Conservation (phyloP, 2,329 filamentous ascomycete species). For the Calonectria pseudoreteaudii region DNA sequence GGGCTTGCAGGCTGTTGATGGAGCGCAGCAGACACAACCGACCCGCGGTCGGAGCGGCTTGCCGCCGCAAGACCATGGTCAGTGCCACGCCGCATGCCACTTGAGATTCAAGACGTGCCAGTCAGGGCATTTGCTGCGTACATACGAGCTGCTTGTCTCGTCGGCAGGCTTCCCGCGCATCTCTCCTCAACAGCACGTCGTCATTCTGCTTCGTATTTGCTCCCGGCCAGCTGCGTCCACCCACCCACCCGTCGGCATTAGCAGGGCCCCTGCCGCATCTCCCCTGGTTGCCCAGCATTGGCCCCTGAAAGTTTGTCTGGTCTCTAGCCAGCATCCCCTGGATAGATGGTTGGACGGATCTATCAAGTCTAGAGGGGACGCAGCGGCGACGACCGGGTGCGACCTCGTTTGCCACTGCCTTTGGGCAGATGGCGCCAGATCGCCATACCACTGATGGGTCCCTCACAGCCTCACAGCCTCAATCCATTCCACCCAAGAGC, state of each 20-base stretch:
- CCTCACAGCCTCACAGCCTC: slow-evolving; percentile 46
- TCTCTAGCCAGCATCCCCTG: slow-evolving; percentile 11
- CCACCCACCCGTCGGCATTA: slow-evolving; percentile 33
- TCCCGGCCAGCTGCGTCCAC: slow-evolving; percentile 9
- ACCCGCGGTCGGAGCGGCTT: not conserved
- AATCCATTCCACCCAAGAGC: slow-evolving; percentile 30
- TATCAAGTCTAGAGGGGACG: slow-evolving; percentile 10
- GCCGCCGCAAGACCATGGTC: not conserved
- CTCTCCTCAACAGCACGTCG: slow-evolving; percentile 13
- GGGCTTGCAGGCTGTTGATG: slow-evolving; percentile 11
- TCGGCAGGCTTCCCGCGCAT: slow-evolving; percentile 1
- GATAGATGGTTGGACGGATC: slow-evolving; percentile 7
- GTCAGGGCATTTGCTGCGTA: slow-evolving; percentile 1
- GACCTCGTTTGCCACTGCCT: slow-evolving; percentile 5
- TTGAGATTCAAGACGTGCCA: not conserved
- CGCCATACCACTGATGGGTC: slow-evolving; percentile 37
- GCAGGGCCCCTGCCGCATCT: slow-evolving; percentile 28
- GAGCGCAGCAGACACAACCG: not conserved
- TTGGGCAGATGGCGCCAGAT: slow-evolving; percentile 35
- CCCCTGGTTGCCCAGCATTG: slow-evolving; percentile 30
- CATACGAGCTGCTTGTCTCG: slow-evolving; percentile 21
- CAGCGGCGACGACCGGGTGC: slow-evolving; percentile 20
- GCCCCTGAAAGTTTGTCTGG: slow-evolving; percentile 27
- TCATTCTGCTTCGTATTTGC: slow-evolving; percentile 40
- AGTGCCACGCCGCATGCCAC: slow-evolving; percentile 7